These are phyloP conservation scores for Magnusiomyces clavatus DNA, from an alignment of 1,139 yeast species.

Conservation along the genomic window DNA sequence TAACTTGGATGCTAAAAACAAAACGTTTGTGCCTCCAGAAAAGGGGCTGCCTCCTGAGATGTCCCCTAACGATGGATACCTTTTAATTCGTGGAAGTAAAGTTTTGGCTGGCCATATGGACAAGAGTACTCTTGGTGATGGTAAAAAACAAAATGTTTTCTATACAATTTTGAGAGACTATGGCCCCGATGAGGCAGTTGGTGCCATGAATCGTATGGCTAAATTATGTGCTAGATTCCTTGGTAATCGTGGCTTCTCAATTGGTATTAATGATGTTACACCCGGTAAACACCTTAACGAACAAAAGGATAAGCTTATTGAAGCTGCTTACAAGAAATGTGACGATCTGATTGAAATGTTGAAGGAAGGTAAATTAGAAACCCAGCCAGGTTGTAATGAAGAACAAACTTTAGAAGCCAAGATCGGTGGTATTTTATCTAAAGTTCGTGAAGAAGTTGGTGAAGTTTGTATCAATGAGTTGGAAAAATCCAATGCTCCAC, in stretches of 20 bases:
- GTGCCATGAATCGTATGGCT: constrained; percentile 98
- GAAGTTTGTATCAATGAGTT: constrained; percentile 92
- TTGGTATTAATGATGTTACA: constrained; percentile 96
- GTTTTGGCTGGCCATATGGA: constrained; percentile 95
- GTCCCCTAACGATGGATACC: constrained; percentile 97
- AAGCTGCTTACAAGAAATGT: constrained; percentile 83
- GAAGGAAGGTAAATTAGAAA: constrained; percentile 83
- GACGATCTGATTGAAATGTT: constrained; percentile 79
- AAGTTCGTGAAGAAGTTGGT: constrained; percentile 98
- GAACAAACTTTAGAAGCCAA: constrained; percentile 97
- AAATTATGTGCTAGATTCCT: constrained; percentile 90
- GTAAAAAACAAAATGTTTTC: constrained; percentile 94
- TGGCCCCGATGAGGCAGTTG: constrained; percentile 93
- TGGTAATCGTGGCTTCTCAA: constrained; percentile 94
- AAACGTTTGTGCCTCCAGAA: constrained; percentile 73
- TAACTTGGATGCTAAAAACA: constrained; percentile 90
- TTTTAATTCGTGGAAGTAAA: constrained; percentile 81
- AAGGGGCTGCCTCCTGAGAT: constrained; percentile 71
- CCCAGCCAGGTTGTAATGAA: constrained; percentile 98
- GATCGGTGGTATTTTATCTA: constrained; percentile 90
- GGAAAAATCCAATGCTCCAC: constrained; percentile 87
- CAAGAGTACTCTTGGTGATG: constrained; percentile 93
- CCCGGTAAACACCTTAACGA: constrained; percentile 74
- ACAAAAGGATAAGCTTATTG: constrained; percentile 84
- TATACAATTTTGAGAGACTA: constrained; percentile 91